Evolutionary conservation across 352 stramenopile genomes (phyloP), one percentile per base, ranked within the genome.

Genomic region (Globisporangium cederbergense): DNA sequence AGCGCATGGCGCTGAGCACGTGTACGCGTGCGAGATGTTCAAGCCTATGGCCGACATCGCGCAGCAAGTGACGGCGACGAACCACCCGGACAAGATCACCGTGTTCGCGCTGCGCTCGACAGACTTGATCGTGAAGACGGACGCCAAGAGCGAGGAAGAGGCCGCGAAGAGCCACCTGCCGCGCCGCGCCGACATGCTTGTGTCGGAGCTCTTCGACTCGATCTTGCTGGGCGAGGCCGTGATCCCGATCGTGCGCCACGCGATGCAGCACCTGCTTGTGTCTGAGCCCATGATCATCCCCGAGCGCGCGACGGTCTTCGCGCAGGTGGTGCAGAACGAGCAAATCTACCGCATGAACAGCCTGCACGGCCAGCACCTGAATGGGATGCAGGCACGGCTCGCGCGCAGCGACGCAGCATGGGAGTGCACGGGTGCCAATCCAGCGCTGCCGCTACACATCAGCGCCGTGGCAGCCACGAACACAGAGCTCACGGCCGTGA

Each of bases 11-110:
- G 94, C 93, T 0, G 73, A 82, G 55, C 80, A 97, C 68, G 91
- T 98, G 18, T 97, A 93, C 68, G 89, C 87, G n/a, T 98, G 90
- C 65, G 94, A 98, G 70, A 95, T 97, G 88, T 97, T 94, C 61
- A 60, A 72, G 56, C 79, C 81, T 16, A 93, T 97, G 88, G 89
- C 86, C 14, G 75, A 85, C 50, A 87, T 97, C 68, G 91, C 91
- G 1, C 49, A 77, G 13, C 66, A 82, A 22, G 86, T 95, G 56
- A 93, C 86, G 28, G 65, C 58, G 22, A 82, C 72, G 43, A 93
- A 96, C 66, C 72, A 81, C 51, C 76, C 76, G 0, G 78, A 83
- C 66, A 83, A 78, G 53, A 93, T 96, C 70, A 93, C 88, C 3
- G 78, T 96, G 6, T 83, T 92, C 49, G 72, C 83, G 22, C 66